phyloP scores from a whole-genome alignment of 768 basidiomycete genomes.

The Agaricus blazei region DNA sequence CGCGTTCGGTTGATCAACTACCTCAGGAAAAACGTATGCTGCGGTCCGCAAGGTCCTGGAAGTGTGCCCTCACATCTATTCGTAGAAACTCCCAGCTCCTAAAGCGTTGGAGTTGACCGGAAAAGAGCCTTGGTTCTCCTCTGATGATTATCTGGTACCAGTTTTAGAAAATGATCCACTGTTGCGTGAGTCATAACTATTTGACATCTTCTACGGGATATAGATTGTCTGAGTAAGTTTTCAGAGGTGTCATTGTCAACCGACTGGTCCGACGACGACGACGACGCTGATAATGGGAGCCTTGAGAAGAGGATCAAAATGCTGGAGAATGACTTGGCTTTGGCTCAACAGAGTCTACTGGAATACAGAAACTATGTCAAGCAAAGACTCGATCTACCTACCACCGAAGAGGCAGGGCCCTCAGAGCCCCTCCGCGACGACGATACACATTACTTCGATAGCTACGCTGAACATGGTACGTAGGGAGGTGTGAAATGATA shows the following conservation, averaged over 20 bases:
- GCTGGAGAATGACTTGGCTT: constrained; percentile 59
- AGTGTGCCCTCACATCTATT: constrained; percentile 7
- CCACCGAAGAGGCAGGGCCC: constrained; percentile 35
- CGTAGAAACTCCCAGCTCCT: constrained; percentile 48
- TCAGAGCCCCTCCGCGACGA: constrained; percentile 57
- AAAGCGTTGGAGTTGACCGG: constrained; percentile 47
- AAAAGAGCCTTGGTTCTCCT: constrained; percentile 56
- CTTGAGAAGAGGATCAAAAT: constrained; percentile 42
- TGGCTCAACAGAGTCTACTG: constrained; percentile 52
- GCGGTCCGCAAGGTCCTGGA: constrained; percentile 1
- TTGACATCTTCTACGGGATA: neutral
- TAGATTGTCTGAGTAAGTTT: constrained; percentile 3
- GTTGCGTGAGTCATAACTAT: constrained; percentile 58
- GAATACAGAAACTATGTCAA: constrained; percentile 60
- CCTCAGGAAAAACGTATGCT: constrained; percentile 67
- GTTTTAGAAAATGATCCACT: constrained; percentile 83
- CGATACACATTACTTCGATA: constrained; percentile 91
- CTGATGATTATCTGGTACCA: constrained; percentile 81
- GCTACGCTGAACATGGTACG: constrained; percentile 83
- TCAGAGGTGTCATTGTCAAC: constrained; percentile 56
- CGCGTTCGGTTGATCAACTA: constrained; percentile 83
- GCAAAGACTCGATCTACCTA: constrained; percentile 43
- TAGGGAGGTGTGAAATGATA: constrained; percentile 2
- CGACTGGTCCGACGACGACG: constrained; percentile 78
- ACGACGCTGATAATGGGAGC: constrained; percentile 33